phyloP scores from a whole-genome alignment of 192 early-diverging fungal species.

The Cladochytrium replicatum region DNA sequence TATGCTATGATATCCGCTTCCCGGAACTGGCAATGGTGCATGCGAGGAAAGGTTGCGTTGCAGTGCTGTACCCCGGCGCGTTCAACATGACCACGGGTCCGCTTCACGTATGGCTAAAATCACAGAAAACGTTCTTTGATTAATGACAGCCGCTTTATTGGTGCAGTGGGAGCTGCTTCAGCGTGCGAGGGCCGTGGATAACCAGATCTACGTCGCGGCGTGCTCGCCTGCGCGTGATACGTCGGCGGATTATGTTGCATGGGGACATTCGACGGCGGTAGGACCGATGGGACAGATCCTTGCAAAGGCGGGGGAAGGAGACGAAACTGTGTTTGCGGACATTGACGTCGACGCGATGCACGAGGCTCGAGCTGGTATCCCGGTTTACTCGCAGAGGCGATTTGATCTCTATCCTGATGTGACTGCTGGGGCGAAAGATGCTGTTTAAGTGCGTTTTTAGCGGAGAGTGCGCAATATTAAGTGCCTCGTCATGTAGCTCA shows the following conservation, averaged over 20 bases:
- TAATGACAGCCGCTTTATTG: too few species aligned
- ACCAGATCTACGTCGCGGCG: constrained; percentile 84
- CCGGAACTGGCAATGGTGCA: constrained; percentile 95
- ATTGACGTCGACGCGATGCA: constrained; percentile 54
- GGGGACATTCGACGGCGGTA: constrained; percentile 88
- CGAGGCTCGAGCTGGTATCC: constrained; percentile 60
- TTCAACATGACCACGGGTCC: constrained; percentile 96
- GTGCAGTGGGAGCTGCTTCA: constrained; percentile 75
- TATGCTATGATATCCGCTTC: constrained; percentile 97
- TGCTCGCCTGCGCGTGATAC: constrained; percentile 90
- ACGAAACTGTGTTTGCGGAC: constrained; percentile 74
- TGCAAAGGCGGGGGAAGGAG: constrained; percentile 61
- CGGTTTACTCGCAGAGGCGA: constrained; percentile 67
- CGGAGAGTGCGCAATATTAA: too few species aligned
- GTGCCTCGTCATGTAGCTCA: too few species aligned
- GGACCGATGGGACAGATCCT: constrained; percentile 71
- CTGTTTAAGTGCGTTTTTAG: too few species aligned
- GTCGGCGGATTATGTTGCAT: constrained; percentile 70
- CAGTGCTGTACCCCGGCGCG: constrained; percentile 95
- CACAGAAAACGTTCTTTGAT: too few species aligned
- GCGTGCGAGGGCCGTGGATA: constrained; percentile 81
- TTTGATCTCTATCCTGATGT: constrained; percentile 89
- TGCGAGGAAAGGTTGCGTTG: constrained; percentile 72
- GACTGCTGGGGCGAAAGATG: too few species aligned
- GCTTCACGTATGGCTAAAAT: constrained; percentile 55